Conservation (phyloP, 106 monocot genomes). For the Alisma plantagoaquatica region DNA sequence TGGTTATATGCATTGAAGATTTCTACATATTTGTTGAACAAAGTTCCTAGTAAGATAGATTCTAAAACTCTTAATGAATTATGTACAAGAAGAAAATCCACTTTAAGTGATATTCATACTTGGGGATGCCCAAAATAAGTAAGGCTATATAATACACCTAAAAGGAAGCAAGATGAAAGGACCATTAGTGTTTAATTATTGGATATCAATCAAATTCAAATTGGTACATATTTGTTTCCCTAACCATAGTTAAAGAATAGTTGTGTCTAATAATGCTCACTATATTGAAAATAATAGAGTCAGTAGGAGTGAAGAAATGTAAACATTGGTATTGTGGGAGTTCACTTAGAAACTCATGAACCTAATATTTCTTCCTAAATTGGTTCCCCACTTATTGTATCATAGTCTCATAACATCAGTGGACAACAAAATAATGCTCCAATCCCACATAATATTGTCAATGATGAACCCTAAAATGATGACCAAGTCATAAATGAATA, state of each 20-base stretch:
- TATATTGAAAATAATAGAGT: neutral
- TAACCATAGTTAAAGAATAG: neutral
- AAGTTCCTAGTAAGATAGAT: neutral
- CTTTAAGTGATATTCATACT: neutral
- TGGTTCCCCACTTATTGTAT: neutral
- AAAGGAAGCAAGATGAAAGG: neutral
- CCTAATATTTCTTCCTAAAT: neutral
- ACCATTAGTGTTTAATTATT: neutral
- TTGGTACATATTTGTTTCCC: neutral
- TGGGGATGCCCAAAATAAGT: neutral
- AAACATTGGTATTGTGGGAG: neutral
- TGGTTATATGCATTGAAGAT: neutral
- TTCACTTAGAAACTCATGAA: neutral
- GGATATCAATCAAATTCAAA: neutral
- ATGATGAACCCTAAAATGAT: neutral
- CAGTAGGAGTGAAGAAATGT: neutral
- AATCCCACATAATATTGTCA: too few relatives aligned
- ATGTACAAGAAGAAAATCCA: constrained; percentile 2
- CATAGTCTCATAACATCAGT: neutral
- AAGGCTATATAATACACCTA: neutral
- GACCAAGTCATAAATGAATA: neutral
- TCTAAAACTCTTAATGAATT: neutral
- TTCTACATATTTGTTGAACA: neutral
- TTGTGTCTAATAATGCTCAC: neutral
- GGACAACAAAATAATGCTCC: neutral